Conservation (phyloP, 768 basidiomycete species). For the Leccinum fibrillosum region DNA sequence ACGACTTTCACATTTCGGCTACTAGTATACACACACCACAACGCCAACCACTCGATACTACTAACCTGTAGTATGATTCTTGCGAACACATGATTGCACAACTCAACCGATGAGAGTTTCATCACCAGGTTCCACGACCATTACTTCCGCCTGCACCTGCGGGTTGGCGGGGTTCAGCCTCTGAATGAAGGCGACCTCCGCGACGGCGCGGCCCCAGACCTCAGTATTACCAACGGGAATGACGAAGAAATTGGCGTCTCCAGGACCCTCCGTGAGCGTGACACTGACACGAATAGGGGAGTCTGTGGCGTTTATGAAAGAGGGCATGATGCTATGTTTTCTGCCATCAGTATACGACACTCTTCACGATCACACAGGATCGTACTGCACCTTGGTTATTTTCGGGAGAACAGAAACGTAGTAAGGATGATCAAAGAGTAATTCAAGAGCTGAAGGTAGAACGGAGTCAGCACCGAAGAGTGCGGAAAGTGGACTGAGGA, state of each 20-base stretch:
- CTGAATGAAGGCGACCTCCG: too few relatives aligned
- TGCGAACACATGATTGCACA: too few relatives aligned
- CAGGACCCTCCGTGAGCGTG: background rate
- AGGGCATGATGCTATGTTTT: background rate
- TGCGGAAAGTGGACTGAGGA: background rate
- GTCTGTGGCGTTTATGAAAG: rapidly evolving
- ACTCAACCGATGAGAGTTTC: too few relatives aligned
- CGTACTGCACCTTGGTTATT: background rate
- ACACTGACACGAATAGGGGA: background rate
- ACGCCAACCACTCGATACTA: too few relatives aligned
- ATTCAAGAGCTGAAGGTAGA: background rate
- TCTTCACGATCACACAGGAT: background rate
- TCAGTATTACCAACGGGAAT: rapidly evolving
- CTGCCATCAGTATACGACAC: background rate
- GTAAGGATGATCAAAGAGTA: background rate
- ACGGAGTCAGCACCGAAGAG: background rate
- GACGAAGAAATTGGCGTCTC: rapidly evolving
- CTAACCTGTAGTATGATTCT: too few relatives aligned
- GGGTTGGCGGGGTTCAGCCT: too few relatives aligned
- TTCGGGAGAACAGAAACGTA: background rate
- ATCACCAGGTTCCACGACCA: too few relatives aligned
- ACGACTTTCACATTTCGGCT: too few relatives aligned
- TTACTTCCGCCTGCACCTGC: too few relatives aligned
- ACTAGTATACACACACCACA: too few relatives aligned
- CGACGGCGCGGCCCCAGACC: rapidly evolving